Evolutionary conservation across 306 rosid genomes (phyloP), one percentile per base, ranked within the genome.

Genomic region (Vigna nakashimae): DNA sequence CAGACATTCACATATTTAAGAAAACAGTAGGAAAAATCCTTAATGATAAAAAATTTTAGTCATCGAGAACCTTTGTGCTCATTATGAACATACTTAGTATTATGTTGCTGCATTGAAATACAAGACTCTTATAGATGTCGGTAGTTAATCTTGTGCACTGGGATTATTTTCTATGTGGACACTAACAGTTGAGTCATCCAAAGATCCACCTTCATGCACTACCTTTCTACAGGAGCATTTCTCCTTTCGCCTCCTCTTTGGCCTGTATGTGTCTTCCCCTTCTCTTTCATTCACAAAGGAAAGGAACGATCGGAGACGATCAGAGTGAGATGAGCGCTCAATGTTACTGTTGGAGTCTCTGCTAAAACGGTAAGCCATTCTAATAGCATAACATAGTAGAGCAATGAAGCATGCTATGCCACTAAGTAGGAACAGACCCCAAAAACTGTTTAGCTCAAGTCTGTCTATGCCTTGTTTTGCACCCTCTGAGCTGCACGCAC

Each of bases 361-460:
- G 40, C 81, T 82, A 75, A 85, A 92, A 69, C 86, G 87, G 77
- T 87, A 79, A 22, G 78, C 45, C 90, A 74, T 89, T 59, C 63
- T 77, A 30, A 46, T 32, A 63, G 86, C 67, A 52, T 87, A 89
- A 46, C 89, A 76, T 7, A 69, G n/a, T 55, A 92, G 91, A 63
- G 97, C 93, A 20, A 88, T 60, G 53, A 92, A 28, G 64, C 96
- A 92, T 70, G 89, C 89, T 7, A 74, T 38, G 15, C 97, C 97
- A 84, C 87, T 84, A 1, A 89, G 8, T 13, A 77, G 73, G 84
- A 85, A 92, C 4, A 92, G 87, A 24, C 93, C 97, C 91, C 89
- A 84, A 40, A 92, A 92, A 80, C 97, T 92, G 16, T 70, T 71
- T 10, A 89, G 87, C 56, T 85, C 79, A 20, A 90, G 92, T n/a